A percentile compares a stretch with the other conserved stretches of the same genome.
phyloP scores from a whole-genome alignment of 1,284 basidiomycete species.

The Farysia itapuensis region DNA sequence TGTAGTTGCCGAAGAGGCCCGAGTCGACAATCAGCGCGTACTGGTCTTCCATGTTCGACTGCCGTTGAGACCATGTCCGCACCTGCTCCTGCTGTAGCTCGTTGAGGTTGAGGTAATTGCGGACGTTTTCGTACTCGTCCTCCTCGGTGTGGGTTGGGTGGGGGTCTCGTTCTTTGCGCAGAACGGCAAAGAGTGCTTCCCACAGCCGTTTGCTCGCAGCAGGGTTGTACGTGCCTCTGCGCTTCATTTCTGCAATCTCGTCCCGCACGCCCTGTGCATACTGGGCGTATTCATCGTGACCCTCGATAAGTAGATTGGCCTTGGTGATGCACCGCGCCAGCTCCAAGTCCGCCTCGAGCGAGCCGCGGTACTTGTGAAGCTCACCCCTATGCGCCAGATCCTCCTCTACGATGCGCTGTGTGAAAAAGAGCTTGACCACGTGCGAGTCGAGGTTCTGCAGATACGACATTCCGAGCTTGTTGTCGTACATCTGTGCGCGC shows the following conservation, averaged over 20 bases:
- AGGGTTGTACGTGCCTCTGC: too few relatives aligned
- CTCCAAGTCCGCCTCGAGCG: neutral
- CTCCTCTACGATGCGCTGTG: slow-evolving; percentile 28
- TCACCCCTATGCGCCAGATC: slow-evolving; percentile 4
- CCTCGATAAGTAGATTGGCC: slow-evolving; percentile 3
- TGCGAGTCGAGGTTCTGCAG: slow-evolving; percentile 79
- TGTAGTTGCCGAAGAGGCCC: slow-evolving; percentile 42
- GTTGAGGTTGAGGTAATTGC: slow-evolving; percentile 4
- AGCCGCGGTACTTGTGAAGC: slow-evolving; percentile 10
- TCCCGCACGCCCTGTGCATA: neutral
- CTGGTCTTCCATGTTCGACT: slow-evolving; percentile 12
- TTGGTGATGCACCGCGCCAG: slow-evolving; percentile 8
- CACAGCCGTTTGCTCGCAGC: too few relatives aligned
- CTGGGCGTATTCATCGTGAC: slow-evolving; percentile 11
- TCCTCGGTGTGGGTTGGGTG: neutral
- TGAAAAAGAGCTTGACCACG: slow-evolving; percentile 64
- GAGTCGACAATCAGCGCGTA: slow-evolving; percentile 34
- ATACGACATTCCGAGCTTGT: slow-evolving; percentile 74
- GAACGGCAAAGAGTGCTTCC: neutral
- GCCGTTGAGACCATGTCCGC: neutral
- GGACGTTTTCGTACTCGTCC: too few relatives aligned
- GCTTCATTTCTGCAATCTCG: too few relatives aligned
- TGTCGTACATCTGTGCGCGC: slow-evolving; percentile 73
- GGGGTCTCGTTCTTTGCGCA: too few relatives aligned
- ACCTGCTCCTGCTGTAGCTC: slow-evolving; percentile 1